Conservation (phyloP, 2,329 filamentous ascomycete genomes). For the Ampelomyces quisqualis region DNA sequence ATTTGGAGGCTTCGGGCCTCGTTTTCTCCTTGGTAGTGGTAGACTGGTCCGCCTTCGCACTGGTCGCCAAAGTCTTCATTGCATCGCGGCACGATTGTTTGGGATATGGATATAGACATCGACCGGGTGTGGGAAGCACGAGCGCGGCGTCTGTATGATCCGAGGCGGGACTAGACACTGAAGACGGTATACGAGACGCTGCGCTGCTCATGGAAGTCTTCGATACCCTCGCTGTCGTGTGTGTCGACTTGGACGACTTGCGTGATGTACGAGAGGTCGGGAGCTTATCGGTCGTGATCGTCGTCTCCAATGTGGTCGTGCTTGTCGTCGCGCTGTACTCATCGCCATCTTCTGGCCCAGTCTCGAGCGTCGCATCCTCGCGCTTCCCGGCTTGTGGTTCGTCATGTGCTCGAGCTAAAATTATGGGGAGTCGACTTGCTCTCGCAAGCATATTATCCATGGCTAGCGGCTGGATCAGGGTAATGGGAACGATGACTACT, state of each 20-base stretch:
- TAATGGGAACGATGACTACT: slow-evolving; percentile 5
- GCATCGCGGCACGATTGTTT: slow-evolving; percentile 19
- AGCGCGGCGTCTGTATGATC: slow-evolving; percentile 9
- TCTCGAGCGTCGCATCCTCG: background rate
- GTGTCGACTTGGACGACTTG: background rate
- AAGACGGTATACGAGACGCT: background rate
- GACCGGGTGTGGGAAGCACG: slow-evolving; percentile 12
- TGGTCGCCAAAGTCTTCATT: slow-evolving; percentile 18
- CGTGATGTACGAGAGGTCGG: background rate
- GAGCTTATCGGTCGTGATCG: background rate
- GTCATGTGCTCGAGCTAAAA: too few species aligned
- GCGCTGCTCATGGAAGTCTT: background rate
- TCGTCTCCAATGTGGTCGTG: background rate
- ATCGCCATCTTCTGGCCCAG: background rate
- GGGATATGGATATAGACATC: slow-evolving; percentile 37
- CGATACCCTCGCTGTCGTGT: background rate
- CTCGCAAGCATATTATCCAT: too few species aligned
- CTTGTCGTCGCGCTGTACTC: background rate
- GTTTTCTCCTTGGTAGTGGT: background rate
- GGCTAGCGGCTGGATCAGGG: background rate
- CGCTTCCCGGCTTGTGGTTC: too few species aligned
- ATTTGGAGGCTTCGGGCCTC: slow-evolving; percentile 7
- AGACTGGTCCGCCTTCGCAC: slow-evolving; percentile 2
- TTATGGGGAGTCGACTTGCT: too few species aligned
- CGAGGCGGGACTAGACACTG: slow-evolving; percentile 1